These are phyloP conservation scores for Murraya koenigii DNA, from an alignment of 345 rosid genomes.

Conservation along the genomic window DNA sequence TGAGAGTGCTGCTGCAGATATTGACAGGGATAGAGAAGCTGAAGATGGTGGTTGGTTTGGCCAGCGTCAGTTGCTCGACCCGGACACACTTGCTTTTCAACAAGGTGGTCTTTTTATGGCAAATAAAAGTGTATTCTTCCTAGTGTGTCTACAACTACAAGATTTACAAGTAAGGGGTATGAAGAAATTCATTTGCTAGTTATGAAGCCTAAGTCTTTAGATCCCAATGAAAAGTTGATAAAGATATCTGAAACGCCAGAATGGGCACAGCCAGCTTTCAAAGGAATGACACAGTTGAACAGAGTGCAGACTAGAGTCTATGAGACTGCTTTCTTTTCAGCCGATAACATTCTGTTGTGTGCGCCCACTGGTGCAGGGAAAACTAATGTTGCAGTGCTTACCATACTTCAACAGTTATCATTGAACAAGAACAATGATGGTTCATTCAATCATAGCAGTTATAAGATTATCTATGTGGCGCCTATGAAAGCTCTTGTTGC, in stretches of 20 bases:
- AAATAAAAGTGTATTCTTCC: conserved; percentile 83
- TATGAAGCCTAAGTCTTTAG: conserved; percentile 54
- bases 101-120: conserved; percentile 94
- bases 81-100: conserved; percentile 70
- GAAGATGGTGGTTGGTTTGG: conserved; percentile 76
- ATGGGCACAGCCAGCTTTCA: conserved; percentile 95
- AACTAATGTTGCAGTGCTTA: conserved; percentile 92
- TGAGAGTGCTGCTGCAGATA: conserved; percentile 22
- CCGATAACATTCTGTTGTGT: conserved; percentile 84
- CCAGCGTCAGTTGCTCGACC: conserved; percentile 80
- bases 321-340: conserved; percentile 66
- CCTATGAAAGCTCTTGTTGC: conserved; percentile 99
- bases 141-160: conserved; percentile 44
- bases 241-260: conserved; percentile 79
- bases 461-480: conserved; percentile 94
- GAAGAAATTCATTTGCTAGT: conserved; percentile 96
- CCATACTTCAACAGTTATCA: conserved; percentile 89
- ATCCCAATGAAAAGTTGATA: conserved; percentile 64
- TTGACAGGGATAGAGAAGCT: conserved; percentile 23
- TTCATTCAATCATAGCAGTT: conserved; percentile 61
- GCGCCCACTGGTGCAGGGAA: conserved; percentile 99
- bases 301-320: conserved; percentile 93
- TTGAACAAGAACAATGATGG: conserved; percentile 61
- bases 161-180: conserved; percentile 63
- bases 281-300: conserved; percentile 86